Evolutionary conservation across 805 yeast genomes (phyloP).

Genomic region (Teunomyces aglyptinius): DNA sequence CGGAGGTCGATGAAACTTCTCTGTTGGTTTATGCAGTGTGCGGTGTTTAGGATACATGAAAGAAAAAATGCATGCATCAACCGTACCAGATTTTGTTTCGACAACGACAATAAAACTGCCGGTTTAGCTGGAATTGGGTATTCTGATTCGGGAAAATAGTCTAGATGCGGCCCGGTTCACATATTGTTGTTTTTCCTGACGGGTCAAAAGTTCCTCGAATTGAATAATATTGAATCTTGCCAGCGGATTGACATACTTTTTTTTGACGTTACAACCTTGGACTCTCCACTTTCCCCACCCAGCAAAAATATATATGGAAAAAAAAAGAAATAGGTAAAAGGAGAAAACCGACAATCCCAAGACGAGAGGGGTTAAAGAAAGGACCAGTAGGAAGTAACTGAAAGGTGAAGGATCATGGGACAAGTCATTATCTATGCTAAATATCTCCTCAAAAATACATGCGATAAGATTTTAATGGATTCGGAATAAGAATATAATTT

Average conservation of each 20-base stretch:
- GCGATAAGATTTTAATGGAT: background rate
- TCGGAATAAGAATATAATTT: background rate
- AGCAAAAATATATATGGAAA: background rate
- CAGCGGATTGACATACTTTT: background rate
- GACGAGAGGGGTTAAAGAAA: background rate
- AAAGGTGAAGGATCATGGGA: background rate
- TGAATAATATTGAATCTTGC: background rate
- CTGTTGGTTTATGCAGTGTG: background rate
- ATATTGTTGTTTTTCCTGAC: background rate
- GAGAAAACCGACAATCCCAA: background rate
- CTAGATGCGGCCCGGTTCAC: no score
- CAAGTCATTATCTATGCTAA: background rate
- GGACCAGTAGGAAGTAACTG: background rate
- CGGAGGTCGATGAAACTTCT: slow-evolving; percentile 3
- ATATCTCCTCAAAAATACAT: background rate
- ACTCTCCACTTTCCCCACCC: background rate
- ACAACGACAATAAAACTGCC: background rate
- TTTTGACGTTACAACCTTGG: background rate
- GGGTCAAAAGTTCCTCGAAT: background rate
- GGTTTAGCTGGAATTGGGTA: background rate
- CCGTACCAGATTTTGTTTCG: background rate
- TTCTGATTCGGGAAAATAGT: no score
- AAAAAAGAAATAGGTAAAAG: background rate
- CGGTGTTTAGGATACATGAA: background rate
- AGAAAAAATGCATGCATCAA: background rate